phyloP scores from a whole-genome alignment of 345 rosid species.

The Iberis pinnata region DNA sequence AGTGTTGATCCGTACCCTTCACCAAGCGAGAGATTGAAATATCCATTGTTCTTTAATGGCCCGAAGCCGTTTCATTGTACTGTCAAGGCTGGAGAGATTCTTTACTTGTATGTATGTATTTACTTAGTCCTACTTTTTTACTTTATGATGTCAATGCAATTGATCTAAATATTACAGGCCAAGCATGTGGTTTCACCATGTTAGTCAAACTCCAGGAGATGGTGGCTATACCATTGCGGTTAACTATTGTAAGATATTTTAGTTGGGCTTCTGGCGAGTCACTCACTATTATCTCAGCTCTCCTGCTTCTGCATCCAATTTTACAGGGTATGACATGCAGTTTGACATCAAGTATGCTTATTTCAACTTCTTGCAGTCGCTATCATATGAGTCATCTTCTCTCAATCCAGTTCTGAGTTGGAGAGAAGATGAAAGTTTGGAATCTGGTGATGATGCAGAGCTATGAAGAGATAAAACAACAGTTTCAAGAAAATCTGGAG shows the following conservation, averaged over 20 bases:
- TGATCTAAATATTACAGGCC: conserved; percentile 49
- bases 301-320: conserved; percentile 14
- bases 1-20: conserved; percentile 74
- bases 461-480: conserved; percentile 19
- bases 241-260: conserved; percentile 60
- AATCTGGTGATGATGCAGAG: conserved; percentile 16
- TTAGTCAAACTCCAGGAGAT: conserved; percentile 67
- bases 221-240: conserved; percentile 65
- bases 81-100: conserved; percentile 73
- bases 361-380: conserved; percentile 71
- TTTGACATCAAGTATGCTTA: conserved; percentile 82
- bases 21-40: conserved; percentile 42
- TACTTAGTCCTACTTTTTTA: too few species aligned
- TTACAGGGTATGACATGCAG: conserved; percentile 93
- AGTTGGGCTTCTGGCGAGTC: neutral
- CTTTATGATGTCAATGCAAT: neutral
- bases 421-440: conserved; percentile 22
- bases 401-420: conserved; percentile 16
- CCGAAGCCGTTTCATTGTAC: conserved; percentile 70
- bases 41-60: conserved; percentile 65
- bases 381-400: conserved; percentile 30
- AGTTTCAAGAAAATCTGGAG: neutral
- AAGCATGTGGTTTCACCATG: conserved; percentile 99
- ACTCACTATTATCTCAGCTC: neutral
- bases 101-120: conserved; percentile 75